Evolutionary conservation across 495 filamentous ascomycete genomes (phyloP).

Genomic region (Rostrohypoxylon terebratum): DNA sequence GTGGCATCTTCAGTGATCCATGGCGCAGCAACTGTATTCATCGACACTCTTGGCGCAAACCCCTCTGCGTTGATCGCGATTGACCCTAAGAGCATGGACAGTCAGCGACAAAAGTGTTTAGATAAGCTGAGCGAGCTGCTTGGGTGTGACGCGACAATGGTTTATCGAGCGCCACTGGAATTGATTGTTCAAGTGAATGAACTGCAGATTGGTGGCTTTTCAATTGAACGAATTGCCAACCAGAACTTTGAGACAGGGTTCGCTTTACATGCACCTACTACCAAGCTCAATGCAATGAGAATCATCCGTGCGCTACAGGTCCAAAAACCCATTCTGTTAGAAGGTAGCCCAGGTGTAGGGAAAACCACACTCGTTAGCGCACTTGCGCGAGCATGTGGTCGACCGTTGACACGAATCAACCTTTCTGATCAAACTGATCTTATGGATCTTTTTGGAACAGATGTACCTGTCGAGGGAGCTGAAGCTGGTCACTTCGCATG

Average conservation of each 20-base stretch:
- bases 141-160: conserved; percentile 66
- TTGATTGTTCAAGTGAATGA: conserved; percentile 58
- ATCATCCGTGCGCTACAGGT: conserved; percentile 91
- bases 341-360: conserved; percentile 96
- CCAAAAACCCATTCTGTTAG: conserved; percentile 88
- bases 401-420: conserved; percentile 90
- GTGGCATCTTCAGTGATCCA: conserved; percentile 70
- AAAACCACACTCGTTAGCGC: conserved; percentile 94
- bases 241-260: conserved; percentile 70
- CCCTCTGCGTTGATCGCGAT: conserved; percentile 84
- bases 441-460: conserved; percentile 96
- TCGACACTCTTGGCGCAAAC: conserved; percentile 94
- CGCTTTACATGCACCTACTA: conserved; percentile 88
- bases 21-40: conserved; percentile 94
- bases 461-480: conserved; percentile 92
- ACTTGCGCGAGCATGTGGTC: conserved; percentile 79
- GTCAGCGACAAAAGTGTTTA: conserved; percentile 77
- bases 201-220: conserved; percentile 79
- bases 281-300: conserved; percentile 86
- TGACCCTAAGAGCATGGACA: conserved; percentile 64
- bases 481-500: conserved; percentile 89
- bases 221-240: conserved; percentile 63
- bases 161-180: conserved; percentile 69
- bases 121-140: conserved; percentile 76
- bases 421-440: conserved; percentile 97